Base-by-base conservation (phyloP, 306 rosid species). In the Carpinus viminea region DNA sequence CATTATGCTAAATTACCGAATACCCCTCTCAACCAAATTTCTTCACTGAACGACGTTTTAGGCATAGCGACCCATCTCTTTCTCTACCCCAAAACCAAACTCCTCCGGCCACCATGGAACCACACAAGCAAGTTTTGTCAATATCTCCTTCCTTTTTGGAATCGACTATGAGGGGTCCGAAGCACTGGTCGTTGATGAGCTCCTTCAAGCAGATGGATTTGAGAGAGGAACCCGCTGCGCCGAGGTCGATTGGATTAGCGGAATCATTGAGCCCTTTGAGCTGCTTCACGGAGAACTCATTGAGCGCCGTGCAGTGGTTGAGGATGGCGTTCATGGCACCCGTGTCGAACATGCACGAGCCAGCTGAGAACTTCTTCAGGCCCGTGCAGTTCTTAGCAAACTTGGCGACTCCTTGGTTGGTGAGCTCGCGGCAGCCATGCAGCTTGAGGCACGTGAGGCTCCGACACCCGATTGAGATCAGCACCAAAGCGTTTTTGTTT, bases 221-320 rank as follows among this genome's bases (percentile, higher is more conserved):
- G 74, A 93, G 76, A 2, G 93, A 84, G 15, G 89, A 74, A 24
- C 88, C 76, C 10, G 82, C 86, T 0, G 77, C 71, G 10, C 90
- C 86, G 2, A 83, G 73, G 52, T 81, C 91, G 64, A 88, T 71
- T 73, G 73, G 64, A 73, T 82, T 91, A 0, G 81, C 54, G 53
- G 78, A 54, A 12, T 86, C 93, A 34, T 88, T 79, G 61, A 82
- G 77, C 31, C 94, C 93, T 0, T 92, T 89, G 47, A 91, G 93
- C 72, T 96, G 83, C 89, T 91, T 93, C 68, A 93, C 85, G 36
- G 94, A 88, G 50, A 93, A 88, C 83, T 89, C 94, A 78, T 93
- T 94, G 10, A 93, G 92, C 16, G 24, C 74, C 36, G 74, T 31
- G 80, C 91, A 88, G 55, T 89, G 81, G 20, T 84, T 84, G 7